A percentile compares a stretch with the other conserved stretches of the same genome.
These are phyloP conservation scores for Mortierella antarctica DNA, from an alignment of 192 early-diverging fungal species.

Conservation along the genomic window DNA sequence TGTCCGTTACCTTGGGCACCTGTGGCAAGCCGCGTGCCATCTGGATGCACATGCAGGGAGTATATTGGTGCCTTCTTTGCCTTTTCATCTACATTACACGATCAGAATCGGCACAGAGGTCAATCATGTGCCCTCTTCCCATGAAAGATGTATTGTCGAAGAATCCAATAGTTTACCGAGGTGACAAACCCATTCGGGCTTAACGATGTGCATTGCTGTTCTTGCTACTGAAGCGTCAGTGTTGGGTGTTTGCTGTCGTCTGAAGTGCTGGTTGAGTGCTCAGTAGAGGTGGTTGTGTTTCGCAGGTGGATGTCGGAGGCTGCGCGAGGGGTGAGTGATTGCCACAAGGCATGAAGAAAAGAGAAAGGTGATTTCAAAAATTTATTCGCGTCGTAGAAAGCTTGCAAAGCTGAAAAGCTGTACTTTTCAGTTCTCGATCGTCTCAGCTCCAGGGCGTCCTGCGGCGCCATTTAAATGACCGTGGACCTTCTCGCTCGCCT, in stretches of 20 bases:
- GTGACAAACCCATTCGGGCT: conserved; percentile 51
- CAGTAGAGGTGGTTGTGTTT: too few species aligned
- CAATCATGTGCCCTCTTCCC: not conserved
- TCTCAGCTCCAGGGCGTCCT: not conserved
- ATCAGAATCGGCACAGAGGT: not conserved
- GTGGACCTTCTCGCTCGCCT: not conserved
- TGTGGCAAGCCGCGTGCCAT: conserved; percentile 84
- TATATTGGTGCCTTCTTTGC: conserved; percentile 74
- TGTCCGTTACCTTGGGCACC: conserved; percentile 75
- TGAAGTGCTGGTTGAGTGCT: too few species aligned
- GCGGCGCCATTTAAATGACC: not conserved
- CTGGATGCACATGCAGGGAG: conserved; percentile 89
- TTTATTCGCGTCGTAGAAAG: too few species aligned
- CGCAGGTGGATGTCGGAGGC: too few species aligned
- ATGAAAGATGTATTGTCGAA: not conserved
- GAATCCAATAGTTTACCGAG: conserved; percentile 13
- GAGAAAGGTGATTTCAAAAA: too few species aligned
- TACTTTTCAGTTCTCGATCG: too few species aligned
- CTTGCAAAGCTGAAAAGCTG: too few species aligned
- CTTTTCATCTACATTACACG: conserved; percentile 45
- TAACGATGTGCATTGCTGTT: conserved; percentile 41
- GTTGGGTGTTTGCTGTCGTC: too few species aligned
- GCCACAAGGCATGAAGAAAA: too few species aligned
- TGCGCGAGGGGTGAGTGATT: too few species aligned
- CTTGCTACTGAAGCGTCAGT: too few species aligned